Conservation (phyloP, 164 flowering plant genomes). For the Protea cynaroides region DNA sequence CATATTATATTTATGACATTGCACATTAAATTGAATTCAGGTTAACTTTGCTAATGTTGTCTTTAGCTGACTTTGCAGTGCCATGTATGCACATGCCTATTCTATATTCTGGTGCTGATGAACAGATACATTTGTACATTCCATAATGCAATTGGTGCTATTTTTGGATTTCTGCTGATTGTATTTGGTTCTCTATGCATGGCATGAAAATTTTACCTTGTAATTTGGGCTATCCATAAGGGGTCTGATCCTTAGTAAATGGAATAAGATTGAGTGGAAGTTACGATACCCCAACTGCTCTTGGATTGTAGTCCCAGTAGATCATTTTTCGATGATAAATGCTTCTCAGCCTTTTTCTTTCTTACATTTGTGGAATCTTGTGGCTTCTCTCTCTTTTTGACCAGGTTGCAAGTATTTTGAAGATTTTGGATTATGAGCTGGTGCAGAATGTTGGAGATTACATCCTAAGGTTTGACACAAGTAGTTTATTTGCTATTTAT, state of each 20-base stretch:
- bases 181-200: no score
- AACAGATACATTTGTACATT: no score
- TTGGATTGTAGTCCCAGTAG: background rate
- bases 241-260: background rate
- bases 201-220: no score
- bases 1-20: no score
- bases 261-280: background rate
- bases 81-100: no score
- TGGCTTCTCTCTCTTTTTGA: slow-evolving; percentile 5
- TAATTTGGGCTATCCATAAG: no score
- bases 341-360: slow-evolving; percentile 1
- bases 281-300: background rate
- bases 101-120: no score
- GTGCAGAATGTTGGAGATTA: slow-evolving; percentile 66
- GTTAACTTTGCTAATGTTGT: no score
- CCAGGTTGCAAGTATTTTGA: slow-evolving; percentile 86
- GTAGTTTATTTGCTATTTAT: background rate
- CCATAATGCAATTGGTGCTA: no score
- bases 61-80: no score
- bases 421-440: slow-evolving; percentile 74
- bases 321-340: background rate
- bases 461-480: slow-evolving; percentile 56
- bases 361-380: slow-evolving; percentile 4
- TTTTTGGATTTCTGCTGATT: no score
- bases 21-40: no score